Base-by-base conservation (phyloP, 2,329 filamentous ascomycete species). In the Nothophaeocryptopus gaeumannii region DNA sequence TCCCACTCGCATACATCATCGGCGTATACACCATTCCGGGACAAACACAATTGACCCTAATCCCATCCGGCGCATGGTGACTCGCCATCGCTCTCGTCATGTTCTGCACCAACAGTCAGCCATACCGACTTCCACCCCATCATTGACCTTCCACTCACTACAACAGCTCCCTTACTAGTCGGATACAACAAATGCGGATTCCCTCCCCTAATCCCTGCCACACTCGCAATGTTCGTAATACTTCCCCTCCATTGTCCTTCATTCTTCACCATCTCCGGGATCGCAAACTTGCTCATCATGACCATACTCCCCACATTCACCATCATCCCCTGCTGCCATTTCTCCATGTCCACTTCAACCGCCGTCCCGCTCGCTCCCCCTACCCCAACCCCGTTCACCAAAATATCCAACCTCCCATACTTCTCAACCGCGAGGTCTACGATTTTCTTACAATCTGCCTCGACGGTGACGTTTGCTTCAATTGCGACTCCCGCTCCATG, bases 301-400 rank as follows among this genome's bases (percentile, higher is more conserved):
- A 85, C 77, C 82, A 86, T 86, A 58, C 78, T 82, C 4, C 75
- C 76, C 3, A 86, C 79, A 58, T 86, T 86, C 39, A 85, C 69
- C 38, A 82, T 74, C 47, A 86, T 72, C 0, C 77, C 74, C 43
- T 72, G 73, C 0, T 76, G 71, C 80, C 81, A 87, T 9, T 73
- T 70, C 0, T 65, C 73, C 72, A 83, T 77, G 58, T 85, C 79
- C 0, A 85, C 78, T 0, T 82, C 78, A 1, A 80, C 72, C 0
- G 82, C 82, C 1, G 78, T 83, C 0, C 84, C 84, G 1, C 67
- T 48, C 0, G 81, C 76, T 0, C 84, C 84, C 3, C 74, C 73
- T 14, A 85, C 70, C 0, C 84, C 84, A 2, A 86, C 83, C 48
- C 81, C 82, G 60, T 86, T 86, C 32, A 86, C 70, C 1, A 86